A percentile compares a stretch with the other conserved stretches of the same genome.
Conservation (phyloP, 345 rosid genomes). For the Lenwebbia sp. region DNA sequence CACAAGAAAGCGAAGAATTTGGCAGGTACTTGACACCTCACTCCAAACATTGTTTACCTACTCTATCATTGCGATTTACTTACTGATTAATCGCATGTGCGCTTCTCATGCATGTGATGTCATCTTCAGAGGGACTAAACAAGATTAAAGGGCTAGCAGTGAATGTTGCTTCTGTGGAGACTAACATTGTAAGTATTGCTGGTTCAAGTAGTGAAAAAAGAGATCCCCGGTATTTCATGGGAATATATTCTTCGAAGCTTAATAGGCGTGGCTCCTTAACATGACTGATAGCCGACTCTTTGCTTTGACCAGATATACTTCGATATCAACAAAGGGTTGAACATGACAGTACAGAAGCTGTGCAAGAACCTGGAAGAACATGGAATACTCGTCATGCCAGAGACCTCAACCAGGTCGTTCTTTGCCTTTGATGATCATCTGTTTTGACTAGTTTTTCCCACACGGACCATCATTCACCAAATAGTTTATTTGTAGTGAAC, state of each 20-base stretch:
- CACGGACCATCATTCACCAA: not conserved
- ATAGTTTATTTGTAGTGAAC: not conserved
- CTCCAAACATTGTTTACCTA: not conserved
- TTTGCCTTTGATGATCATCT: not conserved
- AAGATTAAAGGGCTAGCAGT: slow-evolving; percentile 60
- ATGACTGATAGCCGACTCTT: not conserved
- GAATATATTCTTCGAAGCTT: not conserved
- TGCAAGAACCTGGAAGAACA: slow-evolving; percentile 58
- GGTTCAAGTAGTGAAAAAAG: not conserved
- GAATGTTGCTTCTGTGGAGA: slow-evolving; percentile 63
- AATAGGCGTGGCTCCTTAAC: not conserved
- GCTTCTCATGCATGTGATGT: not conserved
- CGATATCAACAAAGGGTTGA: slow-evolving; percentile 38
- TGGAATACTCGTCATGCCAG: slow-evolving; percentile 53
- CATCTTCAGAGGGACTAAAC: slow-evolving; percentile 53
- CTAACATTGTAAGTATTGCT: slow-evolving; percentile 65
- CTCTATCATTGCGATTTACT: not conserved
- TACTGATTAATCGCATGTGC: not conserved
- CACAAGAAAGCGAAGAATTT: slow-evolving; percentile 71
- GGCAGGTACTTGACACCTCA: slow-evolving; percentile 41
- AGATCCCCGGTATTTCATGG: not conserved
- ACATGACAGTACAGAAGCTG: slow-evolving; percentile 37
- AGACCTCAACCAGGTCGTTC: slow-evolving; percentile 44
- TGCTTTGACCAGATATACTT: slow-evolving; percentile 40
- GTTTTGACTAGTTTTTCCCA: not conserved